phyloP scores from a whole-genome alignment of 805 yeast species.

The Candida mattraensis region DNA sequence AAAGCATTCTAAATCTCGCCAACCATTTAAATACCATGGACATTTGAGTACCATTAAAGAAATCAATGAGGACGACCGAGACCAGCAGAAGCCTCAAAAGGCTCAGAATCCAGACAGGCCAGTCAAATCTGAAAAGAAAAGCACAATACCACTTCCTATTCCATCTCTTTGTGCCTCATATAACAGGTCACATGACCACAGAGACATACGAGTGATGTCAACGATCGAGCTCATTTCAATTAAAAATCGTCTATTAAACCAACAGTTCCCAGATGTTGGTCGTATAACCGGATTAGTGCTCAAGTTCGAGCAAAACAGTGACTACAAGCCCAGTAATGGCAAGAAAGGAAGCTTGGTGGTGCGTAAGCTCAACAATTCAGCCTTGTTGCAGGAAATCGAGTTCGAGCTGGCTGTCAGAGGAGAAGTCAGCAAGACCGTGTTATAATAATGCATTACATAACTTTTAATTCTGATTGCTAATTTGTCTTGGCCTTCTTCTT shows the following conservation, averaged over 20 bases:
- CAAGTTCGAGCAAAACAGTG: constrained; percentile 20
- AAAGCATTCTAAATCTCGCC: constrained; percentile 3
- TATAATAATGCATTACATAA: constrained; percentile 5
- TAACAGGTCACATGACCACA: constrained; percentile 14
- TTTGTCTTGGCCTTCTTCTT: constrained; percentile 29
- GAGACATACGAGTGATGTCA: constrained; percentile 11
- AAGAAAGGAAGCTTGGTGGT: constrained; percentile 7
- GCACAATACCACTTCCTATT: constrained; percentile 11
- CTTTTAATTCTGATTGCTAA: constrained; percentile 2
- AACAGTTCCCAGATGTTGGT: constrained; percentile 19
- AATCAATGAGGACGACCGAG: not conserved
- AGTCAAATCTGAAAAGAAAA: no score
- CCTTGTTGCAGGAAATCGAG: constrained; percentile 16
- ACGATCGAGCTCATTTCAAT: constrained; percentile 23
- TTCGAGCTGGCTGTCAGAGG: constrained; percentile 18
- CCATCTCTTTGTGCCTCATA: constrained; percentile 14
- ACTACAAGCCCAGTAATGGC: constrained; percentile 13
- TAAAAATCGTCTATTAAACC: constrained; percentile 14
- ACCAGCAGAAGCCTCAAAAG: not conserved
- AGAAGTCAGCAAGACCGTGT: constrained; percentile 12
- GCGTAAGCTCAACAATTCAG: constrained; percentile 16
- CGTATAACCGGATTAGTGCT: constrained; percentile 19
- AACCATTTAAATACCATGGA: constrained; percentile 1
- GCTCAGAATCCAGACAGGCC: constrained; percentile 4
- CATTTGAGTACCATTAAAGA: constrained; percentile 10